phyloP scores from a whole-genome alignment of 306 rosid species.

The Geum urbanum region DNA sequence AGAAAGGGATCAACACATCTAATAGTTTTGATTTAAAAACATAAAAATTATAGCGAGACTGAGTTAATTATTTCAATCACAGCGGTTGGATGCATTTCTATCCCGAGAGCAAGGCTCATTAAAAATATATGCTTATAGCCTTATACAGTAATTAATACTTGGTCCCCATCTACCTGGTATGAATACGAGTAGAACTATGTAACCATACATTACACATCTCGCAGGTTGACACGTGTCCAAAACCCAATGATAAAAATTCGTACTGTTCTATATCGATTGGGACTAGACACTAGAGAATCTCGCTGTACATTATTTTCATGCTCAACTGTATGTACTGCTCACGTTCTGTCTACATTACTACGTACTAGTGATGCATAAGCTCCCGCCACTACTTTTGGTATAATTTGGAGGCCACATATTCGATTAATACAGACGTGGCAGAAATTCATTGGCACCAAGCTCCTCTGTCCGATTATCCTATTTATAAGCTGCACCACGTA shows the following conservation, averaged over 20 bases:
- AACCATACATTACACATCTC: neutral
- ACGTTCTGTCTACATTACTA: neutral
- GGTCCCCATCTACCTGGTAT: too few relatives aligned
- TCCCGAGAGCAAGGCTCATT: too few relatives aligned
- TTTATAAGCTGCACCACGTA: constrained; percentile 7
- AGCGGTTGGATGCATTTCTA: too few relatives aligned
- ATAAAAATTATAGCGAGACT: too few relatives aligned
- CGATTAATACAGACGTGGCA: neutral
- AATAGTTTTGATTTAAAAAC: too few relatives aligned
- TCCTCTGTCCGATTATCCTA: neutral
- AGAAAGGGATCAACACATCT: too few relatives aligned
- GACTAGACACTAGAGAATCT: neutral
- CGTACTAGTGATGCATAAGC: neutral
- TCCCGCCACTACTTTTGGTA: neutral
- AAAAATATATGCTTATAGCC: too few relatives aligned
- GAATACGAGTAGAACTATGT: too few relatives aligned
- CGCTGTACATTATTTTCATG: neutral
- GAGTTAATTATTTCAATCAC: too few relatives aligned
- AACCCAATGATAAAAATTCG: constrained; percentile 10
- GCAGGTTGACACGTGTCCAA: constrained; percentile 10
- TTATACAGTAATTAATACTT: too few relatives aligned
- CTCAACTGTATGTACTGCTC: neutral
- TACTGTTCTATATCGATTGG: neutral
- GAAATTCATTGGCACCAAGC: neutral
- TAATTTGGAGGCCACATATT: constrained; percentile 22